Evolutionary conservation across 371 early-diverging fungal genomes (phyloP), one percentile per base, ranked within the genome.

Genomic region (Mucor mucedo): DNA sequence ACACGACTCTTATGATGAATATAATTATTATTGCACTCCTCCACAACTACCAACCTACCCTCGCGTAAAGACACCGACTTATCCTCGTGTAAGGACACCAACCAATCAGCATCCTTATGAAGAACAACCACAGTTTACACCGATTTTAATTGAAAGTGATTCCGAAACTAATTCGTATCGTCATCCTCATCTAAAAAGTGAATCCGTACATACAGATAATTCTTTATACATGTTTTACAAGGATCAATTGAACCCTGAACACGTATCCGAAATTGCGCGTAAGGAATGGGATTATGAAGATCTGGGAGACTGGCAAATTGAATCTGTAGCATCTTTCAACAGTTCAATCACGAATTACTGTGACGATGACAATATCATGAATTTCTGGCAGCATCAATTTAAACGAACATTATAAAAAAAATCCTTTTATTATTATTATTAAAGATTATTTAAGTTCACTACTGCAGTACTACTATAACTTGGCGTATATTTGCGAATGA

Each of bases 401-500:
- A 63, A 56, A 45, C 21, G 58, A 53, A 38, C 21, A 13, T 40
- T 49, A 27, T 56, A 30, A 45, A 27, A 30, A 30, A 30, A 11
- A 11, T 4, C 7, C 8, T 30, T 50, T 30, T 27, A 55, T 28
- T 28, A 41, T 4, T 39, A 29, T 29, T 2, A 55, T 32, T 9
- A 29, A 21, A 21, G 21, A n/a, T 61, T n/a, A 16, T 61, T 61
- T 35, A 44, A 4, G 13, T 59, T 50, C 0, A 45, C 62, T 1
- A 57, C 47, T 6, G 39, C 57, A 2, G 63, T 56, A 45, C 61
- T 74, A 52, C 73, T 71, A 63, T 77, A 77, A 42, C 78, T 78
- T 0, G 84, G 79, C 10, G 84, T 83, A 56, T 84, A 87, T 72
- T 91, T 92, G 67, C 84, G 74, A 10, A 91, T 84, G 56, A 93